Conservation (phyloP, 768 basidiomycete genomes). For the Filobasidium floriforme region DNA sequence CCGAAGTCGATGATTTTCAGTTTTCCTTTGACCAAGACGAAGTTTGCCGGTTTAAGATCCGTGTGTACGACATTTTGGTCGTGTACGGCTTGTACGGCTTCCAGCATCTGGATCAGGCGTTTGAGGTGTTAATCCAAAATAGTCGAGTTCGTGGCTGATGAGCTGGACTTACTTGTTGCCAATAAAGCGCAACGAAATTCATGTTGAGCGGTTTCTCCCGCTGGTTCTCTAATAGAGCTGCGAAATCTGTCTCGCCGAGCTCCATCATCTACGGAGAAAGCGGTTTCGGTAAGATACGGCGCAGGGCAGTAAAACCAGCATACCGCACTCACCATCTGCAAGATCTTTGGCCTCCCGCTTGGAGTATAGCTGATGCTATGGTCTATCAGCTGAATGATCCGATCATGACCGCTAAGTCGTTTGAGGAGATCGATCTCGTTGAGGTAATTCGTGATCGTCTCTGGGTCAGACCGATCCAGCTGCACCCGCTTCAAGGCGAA, state of each 20-base stretch:
- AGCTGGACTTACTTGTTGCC: slow-evolving; percentile 70
- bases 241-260: slow-evolving; percentile 87
- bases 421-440: slow-evolving; percentile 91
- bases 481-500: slow-evolving; percentile 89
- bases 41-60: slow-evolving; percentile 96
- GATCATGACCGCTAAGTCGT: slow-evolving; percentile 83
- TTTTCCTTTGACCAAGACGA: slow-evolving; percentile 88
- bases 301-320: background rate
- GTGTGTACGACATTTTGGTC: slow-evolving; percentile 98
- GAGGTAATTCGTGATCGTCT: slow-evolving; percentile 85
- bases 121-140: background rate
- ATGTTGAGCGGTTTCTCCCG: slow-evolving; percentile 76
- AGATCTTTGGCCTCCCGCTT: slow-evolving; percentile 46
- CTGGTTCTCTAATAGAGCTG: slow-evolving; percentile 72
- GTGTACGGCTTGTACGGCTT: slow-evolving; percentile 97
- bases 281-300: background rate
- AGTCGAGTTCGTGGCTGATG: slow-evolving; percentile 1
- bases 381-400: slow-evolving; percentile 86
- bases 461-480: slow-evolving; percentile 77
- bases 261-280: slow-evolving; percentile 65
- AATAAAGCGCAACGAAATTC: slow-evolving; percentile 90
- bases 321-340: slow-evolving; percentile 55
- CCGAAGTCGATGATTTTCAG: slow-evolving; percentile 98
- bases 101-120: slow-evolving; percentile 67
- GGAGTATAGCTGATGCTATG: slow-evolving; percentile 78